Percentiles rank a stretch among this genome's conserved stretches.
These are phyloP conservation scores for Epichloe gansuensis DNA, from an alignment of 2,329 filamentous ascomycete genomes.

Conservation along the genomic window DNA sequence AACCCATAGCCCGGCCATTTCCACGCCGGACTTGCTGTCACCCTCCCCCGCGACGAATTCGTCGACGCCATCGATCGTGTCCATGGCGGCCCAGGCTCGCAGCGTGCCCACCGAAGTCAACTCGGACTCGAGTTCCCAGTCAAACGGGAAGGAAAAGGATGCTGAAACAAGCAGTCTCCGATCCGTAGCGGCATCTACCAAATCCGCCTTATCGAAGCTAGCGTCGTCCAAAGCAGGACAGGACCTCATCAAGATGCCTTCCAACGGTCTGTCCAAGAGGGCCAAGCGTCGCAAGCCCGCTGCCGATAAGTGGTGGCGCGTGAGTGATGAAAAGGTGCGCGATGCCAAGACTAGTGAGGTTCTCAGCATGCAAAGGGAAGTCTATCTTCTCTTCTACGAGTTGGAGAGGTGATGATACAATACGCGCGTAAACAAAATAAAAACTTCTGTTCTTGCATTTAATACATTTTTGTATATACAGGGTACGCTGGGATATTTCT, in stretches of 20 bases:
- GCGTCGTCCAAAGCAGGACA: slow-evolving; percentile 24
- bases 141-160: slow-evolving; percentile 26
- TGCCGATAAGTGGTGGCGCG: slow-evolving; percentile 82
- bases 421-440: background rate
- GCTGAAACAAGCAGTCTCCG: slow-evolving; percentile 39
- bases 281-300: slow-evolving; percentile 42
- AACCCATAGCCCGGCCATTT: slow-evolving; percentile 30
- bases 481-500: background rate
- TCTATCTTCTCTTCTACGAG: slow-evolving; percentile 95
- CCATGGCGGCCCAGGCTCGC: slow-evolving; percentile 16
- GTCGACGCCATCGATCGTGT: slow-evolving; percentile 27
- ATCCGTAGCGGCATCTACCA: slow-evolving; percentile 44
- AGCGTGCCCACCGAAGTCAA: slow-evolving; percentile 19
- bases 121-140: slow-evolving; percentile 13
- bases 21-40: slow-evolving; percentile 34
- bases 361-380: slow-evolving; percentile 84
- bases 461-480: background rate
- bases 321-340: slow-evolving; percentile 93
- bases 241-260: slow-evolving; percentile 13
- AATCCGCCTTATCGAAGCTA: slow-evolving; percentile 38
- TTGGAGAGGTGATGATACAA: slow-evolving; percentile 41
- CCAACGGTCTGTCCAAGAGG: slow-evolving; percentile 17
- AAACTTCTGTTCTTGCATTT: background rate
- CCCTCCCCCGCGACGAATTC: slow-evolving; percentile 20
- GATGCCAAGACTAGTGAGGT: slow-evolving; percentile 90